Conservation (phyloP, 768 basidiomycete genomes). For the Pleurotus tuoliensis region DNA sequence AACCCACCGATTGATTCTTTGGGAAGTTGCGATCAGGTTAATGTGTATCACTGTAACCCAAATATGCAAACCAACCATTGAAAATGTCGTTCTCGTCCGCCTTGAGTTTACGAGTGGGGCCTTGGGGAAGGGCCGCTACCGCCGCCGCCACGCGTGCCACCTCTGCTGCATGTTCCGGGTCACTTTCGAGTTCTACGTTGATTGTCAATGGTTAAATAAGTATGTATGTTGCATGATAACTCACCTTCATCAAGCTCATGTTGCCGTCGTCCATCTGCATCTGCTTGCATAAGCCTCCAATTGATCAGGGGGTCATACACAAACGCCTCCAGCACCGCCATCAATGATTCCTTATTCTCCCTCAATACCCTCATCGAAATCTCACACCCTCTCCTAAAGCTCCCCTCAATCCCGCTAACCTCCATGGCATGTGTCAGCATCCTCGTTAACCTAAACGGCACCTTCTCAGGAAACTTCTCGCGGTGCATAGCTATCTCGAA, state of each 20-base stretch:
- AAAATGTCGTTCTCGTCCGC: conserved; percentile 94
- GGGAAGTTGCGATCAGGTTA: background rate
- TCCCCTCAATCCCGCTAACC: conserved; percentile 97
- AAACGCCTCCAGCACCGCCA: conserved; percentile 98
- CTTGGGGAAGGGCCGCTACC: conserved; percentile 69
- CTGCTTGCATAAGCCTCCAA: conserved; percentile 89
- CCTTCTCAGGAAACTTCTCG: conserved; percentile 98
- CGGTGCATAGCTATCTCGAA: conserved; percentile 99
- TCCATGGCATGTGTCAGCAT: conserved; percentile 99
- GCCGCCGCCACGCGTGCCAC: conserved; percentile 39
- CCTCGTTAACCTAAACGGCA: conserved; percentile 95
- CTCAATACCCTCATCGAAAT: conserved; percentile 97
- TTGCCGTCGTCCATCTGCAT: conserved; percentile 64
- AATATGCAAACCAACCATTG: conserved; percentile 52
- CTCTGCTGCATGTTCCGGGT: conserved; percentile 59
- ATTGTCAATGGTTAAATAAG: background rate
- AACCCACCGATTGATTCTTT: conserved; percentile 44
- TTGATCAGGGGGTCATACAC: conserved; percentile 98
- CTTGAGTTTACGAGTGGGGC: conserved; percentile 74
- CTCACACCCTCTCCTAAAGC: conserved; percentile 92
- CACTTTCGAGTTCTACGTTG: conserved; percentile 34
- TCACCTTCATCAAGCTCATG: conserved; percentile 43
- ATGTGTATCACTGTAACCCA: background rate
- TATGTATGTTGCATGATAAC: background rate
- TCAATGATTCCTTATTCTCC: conserved; percentile 96